Conservation (phyloP, 2,329 filamentous ascomycete genomes). For the Rutstroemia sydowiana region DNA sequence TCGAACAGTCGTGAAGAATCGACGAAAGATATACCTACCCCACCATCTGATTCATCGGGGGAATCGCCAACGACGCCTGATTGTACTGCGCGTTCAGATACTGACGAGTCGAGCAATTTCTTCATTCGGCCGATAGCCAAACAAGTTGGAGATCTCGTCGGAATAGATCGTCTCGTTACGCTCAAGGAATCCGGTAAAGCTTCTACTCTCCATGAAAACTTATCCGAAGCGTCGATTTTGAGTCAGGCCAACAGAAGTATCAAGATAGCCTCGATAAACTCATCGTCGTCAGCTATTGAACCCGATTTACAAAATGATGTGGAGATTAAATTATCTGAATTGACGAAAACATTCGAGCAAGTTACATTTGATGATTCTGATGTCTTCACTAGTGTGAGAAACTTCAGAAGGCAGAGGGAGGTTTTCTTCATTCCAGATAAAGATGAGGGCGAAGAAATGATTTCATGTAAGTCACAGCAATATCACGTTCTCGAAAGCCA, state of each 20-base stretch:
- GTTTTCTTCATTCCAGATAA: constrained; percentile 13
- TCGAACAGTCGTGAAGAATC: too few relatives aligned
- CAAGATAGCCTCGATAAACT: neutral
- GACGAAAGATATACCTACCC: neutral
- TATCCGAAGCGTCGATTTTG: constrained; percentile 3
- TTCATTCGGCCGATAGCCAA: too few relatives aligned
- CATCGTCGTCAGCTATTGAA: constrained; percentile 1
- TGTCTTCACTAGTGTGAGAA: constrained; percentile 7
- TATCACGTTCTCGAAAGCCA: neutral
- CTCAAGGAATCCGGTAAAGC: neutral
- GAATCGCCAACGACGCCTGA: neutral
- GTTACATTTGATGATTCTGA: neutral
- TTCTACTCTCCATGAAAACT: neutral
- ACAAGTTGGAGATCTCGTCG: too few relatives aligned
- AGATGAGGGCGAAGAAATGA: constrained; percentile 11
- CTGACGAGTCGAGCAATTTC: too few relatives aligned
- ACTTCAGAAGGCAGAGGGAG: constrained; percentile 6
- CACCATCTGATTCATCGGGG: neutral
- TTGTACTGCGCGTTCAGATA: too few relatives aligned
- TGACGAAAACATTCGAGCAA: constrained; percentile 9
- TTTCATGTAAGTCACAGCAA: constrained; percentile 5
- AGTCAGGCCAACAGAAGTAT: constrained; percentile 9
- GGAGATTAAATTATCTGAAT: constrained; percentile 10
- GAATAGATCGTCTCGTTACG: too few relatives aligned
- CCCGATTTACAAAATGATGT: constrained; percentile 7